Evolutionary conservation across 805 yeast species (phyloP).

Genomic region (Saccharomycopsis vini): DNA sequence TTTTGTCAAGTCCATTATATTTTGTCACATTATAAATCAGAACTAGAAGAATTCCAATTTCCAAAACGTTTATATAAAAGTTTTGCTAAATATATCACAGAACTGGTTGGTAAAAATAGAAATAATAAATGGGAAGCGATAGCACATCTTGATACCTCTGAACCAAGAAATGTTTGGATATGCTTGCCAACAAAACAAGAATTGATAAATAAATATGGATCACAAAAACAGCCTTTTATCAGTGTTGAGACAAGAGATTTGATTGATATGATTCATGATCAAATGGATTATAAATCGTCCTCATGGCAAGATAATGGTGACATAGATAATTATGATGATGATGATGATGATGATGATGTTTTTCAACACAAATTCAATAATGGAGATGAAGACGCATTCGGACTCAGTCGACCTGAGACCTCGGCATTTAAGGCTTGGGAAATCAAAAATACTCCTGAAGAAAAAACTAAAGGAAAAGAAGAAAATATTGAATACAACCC

Average conservation of each 20-base stretch:
- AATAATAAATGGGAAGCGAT: background rate
- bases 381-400: constrained; percentile 9
- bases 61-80: constrained; percentile 40
- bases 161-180: constrained; percentile 33
- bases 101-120: background rate
- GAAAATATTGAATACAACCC: constrained; percentile 17
- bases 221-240: constrained; percentile 61
- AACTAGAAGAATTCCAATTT: constrained; percentile 66
- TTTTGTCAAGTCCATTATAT: constrained; percentile 63
- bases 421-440: constrained; percentile 17
- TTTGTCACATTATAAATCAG: constrained; percentile 72
- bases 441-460: constrained; percentile 5
- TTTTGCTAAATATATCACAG: constrained; percentile 9
- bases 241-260: constrained; percentile 65
- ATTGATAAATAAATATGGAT: constrained; percentile 65
- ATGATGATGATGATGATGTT: constrained; percentile 22
- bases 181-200: constrained; percentile 69
- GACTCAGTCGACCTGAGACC: constrained; percentile 10
- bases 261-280: constrained; percentile 57
- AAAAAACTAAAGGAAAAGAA: background rate
- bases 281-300: constrained; percentile 23
- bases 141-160: background rate
- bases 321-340: constrained; percentile 24
- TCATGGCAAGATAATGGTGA: constrained; percentile 7
- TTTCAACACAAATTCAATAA: constrained; percentile 14